These are phyloP conservation scores for Passalora sequoiae DNA, from an alignment of 2,329 filamentous ascomycete genomes.

Conservation along the genomic window DNA sequence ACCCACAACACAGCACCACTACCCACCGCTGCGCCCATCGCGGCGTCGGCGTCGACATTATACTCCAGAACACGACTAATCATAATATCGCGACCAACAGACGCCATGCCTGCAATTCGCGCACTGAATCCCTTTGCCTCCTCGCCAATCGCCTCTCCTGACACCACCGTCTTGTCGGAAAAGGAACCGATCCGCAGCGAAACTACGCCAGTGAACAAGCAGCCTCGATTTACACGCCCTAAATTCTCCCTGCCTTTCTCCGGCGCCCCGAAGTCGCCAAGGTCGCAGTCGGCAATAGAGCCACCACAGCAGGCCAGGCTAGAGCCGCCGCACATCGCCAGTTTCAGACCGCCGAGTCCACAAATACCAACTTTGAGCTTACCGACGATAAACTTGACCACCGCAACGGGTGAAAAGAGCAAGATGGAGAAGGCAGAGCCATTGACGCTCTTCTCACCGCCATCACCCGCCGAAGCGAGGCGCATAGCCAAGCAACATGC, in stretches of 20 bases:
- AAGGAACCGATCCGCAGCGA: constrained; percentile 43
- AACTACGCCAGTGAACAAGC: constrained; percentile 14
- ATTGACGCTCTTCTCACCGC: constrained; percentile 81
- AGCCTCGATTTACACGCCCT: constrained; percentile 24
- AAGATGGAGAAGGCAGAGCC: constrained; percentile 67
- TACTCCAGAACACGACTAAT: constrained; percentile 26
- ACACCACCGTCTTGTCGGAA: constrained; percentile 47
- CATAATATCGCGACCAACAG: constrained; percentile 26
- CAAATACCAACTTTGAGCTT: constrained; percentile 71
- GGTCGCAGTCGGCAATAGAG: constrained; percentile 34
- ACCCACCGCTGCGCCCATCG: background rate
- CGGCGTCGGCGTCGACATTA: constrained; percentile 1
- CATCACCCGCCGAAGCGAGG: constrained; percentile 74
- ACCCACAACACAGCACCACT: constrained; percentile 9
- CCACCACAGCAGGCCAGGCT: constrained; percentile 19
- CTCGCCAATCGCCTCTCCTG: constrained; percentile 46
- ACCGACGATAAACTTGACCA: constrained; percentile 87
- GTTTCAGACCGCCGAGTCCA: constrained; percentile 59
- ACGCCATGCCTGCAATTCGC: constrained; percentile 58
- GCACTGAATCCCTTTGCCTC: constrained; percentile 55
- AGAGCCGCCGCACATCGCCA: constrained; percentile 43
- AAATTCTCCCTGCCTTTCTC: constrained; percentile 30
- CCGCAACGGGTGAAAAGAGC: constrained; percentile 70
- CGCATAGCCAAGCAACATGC: constrained; percentile 73
- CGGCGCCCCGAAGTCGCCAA: constrained; percentile 25